Base-by-base conservation (phyloP, 2,329 filamentous ascomycete genomes). In the Grosmannia clavigera region DNA sequence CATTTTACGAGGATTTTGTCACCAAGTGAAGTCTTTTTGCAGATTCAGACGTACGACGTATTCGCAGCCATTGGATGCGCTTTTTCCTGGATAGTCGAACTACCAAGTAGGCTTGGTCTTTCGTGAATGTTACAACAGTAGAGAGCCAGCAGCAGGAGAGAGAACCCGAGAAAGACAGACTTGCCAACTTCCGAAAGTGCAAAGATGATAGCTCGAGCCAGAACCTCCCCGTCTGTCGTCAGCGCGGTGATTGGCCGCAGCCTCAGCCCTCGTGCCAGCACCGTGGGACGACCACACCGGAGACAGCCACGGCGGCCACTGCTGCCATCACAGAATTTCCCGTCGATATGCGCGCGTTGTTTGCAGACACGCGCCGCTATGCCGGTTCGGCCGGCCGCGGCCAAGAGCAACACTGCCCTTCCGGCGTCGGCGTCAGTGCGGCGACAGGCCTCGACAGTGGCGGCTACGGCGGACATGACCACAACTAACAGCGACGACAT, bases 401-500 rank as follows among this genome's bases (percentile, higher is more conserved):
- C 38, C 14, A 19, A 33, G 29, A 9, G 6, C 19, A 31, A 16
- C 4, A 4, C 38, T 3, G 38, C 35, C 1, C 2, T 46, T 46
- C 16, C 58, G 12, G 9, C 27, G 55, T 9, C 19, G n/a, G 43
- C 16, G 7, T 19, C 43, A 7, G 56, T 38, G 46, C 57, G 50
- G 40, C 56, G 59, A 7, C 43, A 60, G 29, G 61, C 63, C 31
- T 57, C 57, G 11, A 63, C 64, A n/a, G 65, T 65, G 11, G 55
- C 65, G 3, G 33, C 55, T 2, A 3, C 19, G n/a, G 22, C 55
- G 60, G 48, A 60, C 6, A 19, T 27, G 1, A 5, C 12, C 19
- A 31, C 46, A 63, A 64, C 64, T 53, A 70, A 73, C 61, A 57
- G 64, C 12, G 72, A 75, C 55, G 69, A 73, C 51, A 70, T 76